These are phyloP conservation scores for Hyparrhenia diplandra DNA, from an alignment of 176 grass and related monocot species.

Conservation along the genomic window DNA sequence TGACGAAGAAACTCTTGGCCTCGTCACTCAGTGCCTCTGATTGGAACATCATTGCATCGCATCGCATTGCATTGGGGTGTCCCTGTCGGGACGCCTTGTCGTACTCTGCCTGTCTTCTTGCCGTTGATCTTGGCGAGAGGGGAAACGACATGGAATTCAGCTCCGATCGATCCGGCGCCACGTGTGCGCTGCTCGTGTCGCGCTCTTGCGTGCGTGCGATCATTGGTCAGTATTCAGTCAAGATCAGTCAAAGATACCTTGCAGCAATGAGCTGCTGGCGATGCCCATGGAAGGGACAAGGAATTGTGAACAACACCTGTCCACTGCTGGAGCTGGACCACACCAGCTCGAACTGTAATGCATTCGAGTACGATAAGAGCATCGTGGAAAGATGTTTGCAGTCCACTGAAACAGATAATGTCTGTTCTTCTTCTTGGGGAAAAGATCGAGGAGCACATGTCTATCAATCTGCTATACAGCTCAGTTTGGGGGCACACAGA, in stretches of 20 bases:
- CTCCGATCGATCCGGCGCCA: background rate
- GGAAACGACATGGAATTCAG: background rate
- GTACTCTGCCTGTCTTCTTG: conserved; percentile 14
- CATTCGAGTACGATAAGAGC: background rate
- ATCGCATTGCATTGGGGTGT: too few species aligned
- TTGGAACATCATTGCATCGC: background rate
- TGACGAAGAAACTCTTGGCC: background rate
- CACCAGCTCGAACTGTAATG: background rate
- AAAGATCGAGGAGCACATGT: background rate
- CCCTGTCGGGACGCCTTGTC: conserved; percentile 21
- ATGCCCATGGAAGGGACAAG: background rate
- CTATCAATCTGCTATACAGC: background rate
- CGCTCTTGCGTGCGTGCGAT: too few species aligned
- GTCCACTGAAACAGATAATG: background rate
- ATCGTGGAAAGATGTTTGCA: background rate
- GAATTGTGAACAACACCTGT: background rate
- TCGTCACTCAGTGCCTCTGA: background rate
- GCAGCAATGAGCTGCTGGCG: background rate
- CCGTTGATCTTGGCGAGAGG: conserved; percentile 12
- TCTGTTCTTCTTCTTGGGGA: too few species aligned
- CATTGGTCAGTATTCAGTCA: conserved; percentile 1
- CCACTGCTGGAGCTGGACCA: background rate
- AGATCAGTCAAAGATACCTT: conserved; percentile 27
- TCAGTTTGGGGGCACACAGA: background rate
- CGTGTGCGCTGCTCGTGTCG: background rate